Evolutionary conservation across 2,329 filamentous ascomycete genomes (phyloP).

Genomic region (Fusarium abutilonis): DNA sequence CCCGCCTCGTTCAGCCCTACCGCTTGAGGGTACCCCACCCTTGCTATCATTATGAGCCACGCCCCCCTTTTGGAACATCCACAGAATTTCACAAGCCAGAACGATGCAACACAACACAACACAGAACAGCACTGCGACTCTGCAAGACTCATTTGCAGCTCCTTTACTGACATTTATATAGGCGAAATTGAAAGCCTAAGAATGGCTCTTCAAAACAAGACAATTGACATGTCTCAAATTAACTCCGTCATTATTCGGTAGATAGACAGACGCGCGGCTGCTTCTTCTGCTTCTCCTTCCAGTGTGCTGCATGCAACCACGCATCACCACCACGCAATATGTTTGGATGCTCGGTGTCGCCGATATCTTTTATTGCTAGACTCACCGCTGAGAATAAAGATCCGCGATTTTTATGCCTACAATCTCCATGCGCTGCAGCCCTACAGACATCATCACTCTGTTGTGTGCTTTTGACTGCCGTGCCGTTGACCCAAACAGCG

Average conservation of each 20-base stretch:
- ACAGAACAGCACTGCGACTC: too few species aligned
- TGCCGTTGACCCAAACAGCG: slow-evolving; percentile 25
- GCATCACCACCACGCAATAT: slow-evolving; percentile 26
- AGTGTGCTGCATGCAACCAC: slow-evolving; percentile 24
- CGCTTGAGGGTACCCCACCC: slow-evolving; percentile 12
- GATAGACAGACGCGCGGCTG: slow-evolving; percentile 16
- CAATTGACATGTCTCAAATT: slow-evolving; percentile 10
- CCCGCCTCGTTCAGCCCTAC: slow-evolving; percentile 44
- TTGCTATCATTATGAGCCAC: slow-evolving; percentile 12
- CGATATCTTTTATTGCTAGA: slow-evolving; percentile 37
- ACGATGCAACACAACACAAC: too few species aligned
- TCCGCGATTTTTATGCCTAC: too few species aligned
- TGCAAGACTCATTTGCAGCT: too few species aligned
- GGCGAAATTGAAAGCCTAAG: not conserved
- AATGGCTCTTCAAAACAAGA: not conserved
- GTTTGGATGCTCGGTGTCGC: slow-evolving; percentile 38
- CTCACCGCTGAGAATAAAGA: slow-evolving; percentile 39
- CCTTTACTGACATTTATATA: too few species aligned
- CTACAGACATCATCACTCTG: slow-evolving; percentile 24
- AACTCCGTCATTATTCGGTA: slow-evolving; percentile 4
- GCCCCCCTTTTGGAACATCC: slow-evolving; percentile 20
- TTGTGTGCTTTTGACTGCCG: not conserved
- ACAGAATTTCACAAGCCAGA: slow-evolving; percentile 8
- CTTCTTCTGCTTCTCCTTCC: too few species aligned
- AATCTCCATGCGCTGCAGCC: slow-evolving; percentile 45